Evolutionary conservation across 495 filamentous ascomycete genomes (phyloP).

Genomic region (Penicillium parvum): DNA sequence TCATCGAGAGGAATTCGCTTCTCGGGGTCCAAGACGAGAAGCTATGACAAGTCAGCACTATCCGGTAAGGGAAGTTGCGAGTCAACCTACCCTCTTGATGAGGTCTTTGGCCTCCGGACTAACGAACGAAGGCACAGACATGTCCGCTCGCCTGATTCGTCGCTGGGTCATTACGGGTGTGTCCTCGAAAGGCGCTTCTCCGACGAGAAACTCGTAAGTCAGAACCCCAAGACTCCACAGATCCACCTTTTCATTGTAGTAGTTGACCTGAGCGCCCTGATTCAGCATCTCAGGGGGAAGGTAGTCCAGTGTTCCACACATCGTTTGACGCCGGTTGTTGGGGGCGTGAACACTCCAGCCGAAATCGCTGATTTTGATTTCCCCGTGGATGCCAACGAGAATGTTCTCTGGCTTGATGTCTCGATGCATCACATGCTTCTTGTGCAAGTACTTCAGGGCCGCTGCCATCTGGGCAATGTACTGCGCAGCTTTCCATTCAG

Average conservation of each 20-base stretch:
- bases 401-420: slow-evolving; percentile 99
- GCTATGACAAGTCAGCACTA: slow-evolving; percentile 43
- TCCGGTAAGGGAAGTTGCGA: not conserved
- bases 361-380: slow-evolving; percentile 98
- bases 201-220: slow-evolving; percentile 94
- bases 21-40: slow-evolving; percentile 90
- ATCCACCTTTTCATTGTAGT: slow-evolving; percentile 92
- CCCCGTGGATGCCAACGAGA: slow-evolving; percentile 91
- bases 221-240: slow-evolving; percentile 93
- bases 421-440: slow-evolving; percentile 97
- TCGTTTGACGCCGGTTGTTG: slow-evolving; percentile 87
- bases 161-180: slow-evolving; percentile 91
- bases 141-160: slow-evolving; percentile 83
- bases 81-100: slow-evolving; percentile 66
- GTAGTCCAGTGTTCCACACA: slow-evolving; percentile 97
- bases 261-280: slow-evolving; percentile 72
- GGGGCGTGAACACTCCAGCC: slow-evolving; percentile 98
- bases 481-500: slow-evolving; percentile 93
- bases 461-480: slow-evolving; percentile 99
- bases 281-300: slow-evolving; percentile 97
- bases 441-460: slow-evolving; percentile 86
- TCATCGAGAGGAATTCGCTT: slow-evolving; percentile 88
- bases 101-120: slow-evolving; percentile 87
- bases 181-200: slow-evolving; percentile 95
- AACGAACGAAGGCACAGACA: slow-evolving; percentile 86